Evolutionary conservation across 192 early-diverging fungal genomes (phyloP), one percentile per base, ranked within the genome.

Genomic region (Irineochytrium annulatum): DNA sequence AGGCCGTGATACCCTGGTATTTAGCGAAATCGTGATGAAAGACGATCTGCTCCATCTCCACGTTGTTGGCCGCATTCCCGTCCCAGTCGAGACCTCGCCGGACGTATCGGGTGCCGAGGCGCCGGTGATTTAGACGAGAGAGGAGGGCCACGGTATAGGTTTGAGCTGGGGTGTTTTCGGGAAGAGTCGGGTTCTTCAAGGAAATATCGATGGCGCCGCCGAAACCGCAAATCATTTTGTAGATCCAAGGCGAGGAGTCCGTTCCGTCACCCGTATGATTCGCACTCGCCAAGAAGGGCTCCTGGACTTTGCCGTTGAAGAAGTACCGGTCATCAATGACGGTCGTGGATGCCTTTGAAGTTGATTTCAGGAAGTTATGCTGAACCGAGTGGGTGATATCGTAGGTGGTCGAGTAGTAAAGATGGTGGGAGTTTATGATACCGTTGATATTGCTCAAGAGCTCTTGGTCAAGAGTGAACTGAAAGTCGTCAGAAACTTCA

Each of bases 21-120:
- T 31, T 43, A 34, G 52, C 51, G 55, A 67, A 76, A 53, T 83
- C 76, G 55, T 79, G 68, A 43, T 76, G 60, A 39, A 71, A 80
- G 3, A 79, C 73, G 60, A 83, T 77, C 60, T 83, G 80, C 57
- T 83, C 80, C 80, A 83, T 83, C 43, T 83, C 80, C 13, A 83
- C 77, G 30, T 68, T 69, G 58, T 83, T 83, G 39, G 77, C 75
- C 3, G 75, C 69, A 48, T 83, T 77, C 22, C 80, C 80, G 13
- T 77, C 71, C 39, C 56, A 32, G 57, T 83, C 77, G 11, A 83
- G 62, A 0, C 80, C 80, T 39, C 78, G 75, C 3, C 73, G 70
- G 3, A 78, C 68, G 60, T 83, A 83, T 3, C 80, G 75, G 2
- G 74, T 76, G 14, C 80, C 80, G 1, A 83, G 33, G 11, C 80